Percentiles rank a stretch among this genome's conserved stretches.
Conservation (phyloP, 805 yeast genomes). For the Yarrowia keelungensis region DNA sequence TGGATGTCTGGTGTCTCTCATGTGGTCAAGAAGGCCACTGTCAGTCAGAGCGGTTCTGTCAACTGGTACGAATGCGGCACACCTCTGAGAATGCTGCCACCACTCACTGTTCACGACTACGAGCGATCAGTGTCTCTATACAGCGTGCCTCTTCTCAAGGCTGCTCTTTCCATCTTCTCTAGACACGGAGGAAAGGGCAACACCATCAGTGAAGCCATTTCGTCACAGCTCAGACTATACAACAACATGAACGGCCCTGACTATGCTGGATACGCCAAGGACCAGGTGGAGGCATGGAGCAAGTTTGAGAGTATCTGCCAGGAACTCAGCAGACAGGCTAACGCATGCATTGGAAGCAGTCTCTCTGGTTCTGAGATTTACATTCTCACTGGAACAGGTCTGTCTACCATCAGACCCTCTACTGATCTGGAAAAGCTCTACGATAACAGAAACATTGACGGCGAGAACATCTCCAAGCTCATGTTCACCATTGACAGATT, state of each 20-base stretch:
- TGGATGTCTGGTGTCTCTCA: conserved; percentile 28
- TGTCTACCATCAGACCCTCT: conserved; percentile 1
- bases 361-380: conserved; percentile 3
- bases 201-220: conserved; percentile 18
- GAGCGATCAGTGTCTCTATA: conserved; percentile 19
- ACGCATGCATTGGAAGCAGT: conserved; percentile 20
- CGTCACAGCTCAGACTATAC: conserved; percentile 21
- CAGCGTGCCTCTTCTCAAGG: conserved; percentile 24
- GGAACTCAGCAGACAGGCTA: conserved; percentile 30
- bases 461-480: conserved; percentile 1
- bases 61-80: conserved; percentile 10
- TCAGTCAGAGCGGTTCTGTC: not conserved
- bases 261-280: conserved; percentile 12
- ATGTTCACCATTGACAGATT: conserved; percentile 19
- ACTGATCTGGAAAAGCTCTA: conserved; percentile 18
- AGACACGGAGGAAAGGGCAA: not conserved
- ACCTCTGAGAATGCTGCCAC: conserved; percentile 1
- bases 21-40: conserved; percentile 3
- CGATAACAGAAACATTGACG: conserved; percentile 18
- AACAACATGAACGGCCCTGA: not conserved
- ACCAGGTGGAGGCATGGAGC: conserved; percentile 23
- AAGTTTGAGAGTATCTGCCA: conserved; percentile 25
- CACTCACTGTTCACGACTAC: conserved; percentile 29
- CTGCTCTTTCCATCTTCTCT: conserved; percentile 28
- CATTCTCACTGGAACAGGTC: conserved; percentile 11